Percentiles rank a stretch among this genome's conserved stretches.
phyloP scores from a whole-genome alignment of 108 stramenopile species.

The Tribonema minus region DNA sequence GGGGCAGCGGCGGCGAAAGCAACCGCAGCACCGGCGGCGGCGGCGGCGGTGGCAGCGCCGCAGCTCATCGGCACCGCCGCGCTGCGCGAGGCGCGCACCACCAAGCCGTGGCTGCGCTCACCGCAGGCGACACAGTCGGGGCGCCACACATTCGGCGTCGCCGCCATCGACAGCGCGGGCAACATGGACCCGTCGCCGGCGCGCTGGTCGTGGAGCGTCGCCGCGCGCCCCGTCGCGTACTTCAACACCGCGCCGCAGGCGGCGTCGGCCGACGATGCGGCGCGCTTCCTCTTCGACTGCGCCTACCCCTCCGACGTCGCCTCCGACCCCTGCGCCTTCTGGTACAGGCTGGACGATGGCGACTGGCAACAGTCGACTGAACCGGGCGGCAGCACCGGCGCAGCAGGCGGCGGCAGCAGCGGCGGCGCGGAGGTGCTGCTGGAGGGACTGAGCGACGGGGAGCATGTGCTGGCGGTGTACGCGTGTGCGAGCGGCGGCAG shows the following conservation, averaged over 20 bases:
- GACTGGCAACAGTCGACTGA: neutral
- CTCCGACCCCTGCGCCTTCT: neutral
- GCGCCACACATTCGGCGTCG: constrained; percentile 14
- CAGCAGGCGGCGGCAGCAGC: neutral
- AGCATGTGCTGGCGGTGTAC: constrained; percentile 6
- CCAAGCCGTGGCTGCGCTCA: constrained; percentile 28
- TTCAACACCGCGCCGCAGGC: constrained; percentile 26
- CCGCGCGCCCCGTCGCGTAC: constrained; percentile 10
- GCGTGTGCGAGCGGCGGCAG: neutral
- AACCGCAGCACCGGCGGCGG: neutral
- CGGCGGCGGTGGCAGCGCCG: neutral
- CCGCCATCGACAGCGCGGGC: constrained; percentile 28
- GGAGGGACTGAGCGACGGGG: constrained; percentile 5
- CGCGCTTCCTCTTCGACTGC: constrained; percentile 28
- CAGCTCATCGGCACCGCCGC: no score
- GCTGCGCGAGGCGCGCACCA: no score
- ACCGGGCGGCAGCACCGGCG: neutral
- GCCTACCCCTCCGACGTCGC: constrained; percentile 2
- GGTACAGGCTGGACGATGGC: constrained; percentile 16
- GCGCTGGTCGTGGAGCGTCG: constrained; percentile 16
- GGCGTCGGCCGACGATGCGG: neutral
- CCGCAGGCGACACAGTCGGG: constrained; percentile 24
- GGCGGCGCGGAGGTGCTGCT: constrained; percentile 1
- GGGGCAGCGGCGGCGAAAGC: neutral
- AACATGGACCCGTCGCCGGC: constrained; percentile 23